Evolutionary conservation across 192 early-diverging fungal species (phyloP).

Genomic region (Gryganskiella cystojenkinii): DNA sequence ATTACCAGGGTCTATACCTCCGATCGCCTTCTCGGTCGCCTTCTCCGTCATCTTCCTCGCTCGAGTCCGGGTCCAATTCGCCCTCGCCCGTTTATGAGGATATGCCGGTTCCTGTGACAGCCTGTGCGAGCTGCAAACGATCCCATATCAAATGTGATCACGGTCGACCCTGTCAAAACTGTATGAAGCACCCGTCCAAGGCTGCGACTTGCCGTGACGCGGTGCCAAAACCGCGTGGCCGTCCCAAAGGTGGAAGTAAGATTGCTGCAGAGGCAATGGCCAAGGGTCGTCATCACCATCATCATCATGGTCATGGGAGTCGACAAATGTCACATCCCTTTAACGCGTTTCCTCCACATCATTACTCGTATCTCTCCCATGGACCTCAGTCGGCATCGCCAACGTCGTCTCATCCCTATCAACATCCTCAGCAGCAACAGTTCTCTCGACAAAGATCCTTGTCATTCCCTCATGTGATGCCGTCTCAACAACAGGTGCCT

Average conservation of each 20-base stretch:
- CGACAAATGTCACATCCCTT: no score
- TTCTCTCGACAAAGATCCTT: conserved; percentile 3
- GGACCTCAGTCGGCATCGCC: not conserved
- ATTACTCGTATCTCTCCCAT: conserved; percentile 3
- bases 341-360: conserved; percentile 3
- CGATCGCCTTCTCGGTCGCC: not conserved
- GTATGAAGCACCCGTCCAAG: conserved; percentile 38
- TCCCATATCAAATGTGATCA: conserved; percentile 52
- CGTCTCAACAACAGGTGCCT: not conserved
- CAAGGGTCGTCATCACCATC: not conserved
- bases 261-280: conserved; percentile 7
- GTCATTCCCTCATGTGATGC: conserved; percentile 6
- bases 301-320: not conserved
- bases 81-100: conserved; percentile 27
- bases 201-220: conserved; percentile 32
- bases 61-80: no score
- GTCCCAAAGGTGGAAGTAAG: conserved; percentile 41
- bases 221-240: conserved; percentile 39
- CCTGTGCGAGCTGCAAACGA: conserved; percentile 38
- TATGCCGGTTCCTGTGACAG: conserved; percentile 15
- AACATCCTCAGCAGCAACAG: not conserved
- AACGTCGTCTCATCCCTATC: not conserved
- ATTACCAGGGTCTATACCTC: no score
- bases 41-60: no score
- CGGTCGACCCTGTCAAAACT: conserved; percentile 39